Evolutionary conservation across 495 filamentous ascomycete species (phyloP), one percentile per base, ranked within the genome.

Genomic region (Aspergillus bertholletiae): DNA sequence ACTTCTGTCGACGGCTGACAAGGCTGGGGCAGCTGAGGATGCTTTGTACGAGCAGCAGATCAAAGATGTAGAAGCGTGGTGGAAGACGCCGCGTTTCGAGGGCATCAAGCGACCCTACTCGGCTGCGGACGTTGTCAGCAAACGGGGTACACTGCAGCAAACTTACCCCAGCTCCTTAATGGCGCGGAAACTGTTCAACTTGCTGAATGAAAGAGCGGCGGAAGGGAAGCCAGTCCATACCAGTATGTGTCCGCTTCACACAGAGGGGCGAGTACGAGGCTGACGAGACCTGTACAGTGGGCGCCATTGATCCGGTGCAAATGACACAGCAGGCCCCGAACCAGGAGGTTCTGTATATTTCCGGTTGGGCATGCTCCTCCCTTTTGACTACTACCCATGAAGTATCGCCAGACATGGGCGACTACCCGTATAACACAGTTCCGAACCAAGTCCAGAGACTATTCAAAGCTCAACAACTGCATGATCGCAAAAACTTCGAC

Each of bases 371-470:
- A 3, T 97, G 95, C 73, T 96, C 91, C 0, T 91, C 90, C 5
- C 80, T 96, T 12, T 76, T 98, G 21, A 97, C 95, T 0, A 87
- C 83, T 1, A 97, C 94, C 21, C 97, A 98, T 73, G 94, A 98
- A 68, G 94, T 98, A 4, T 96, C 90, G 1, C 87, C 94, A 6
- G 94, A 98, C 67, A 95, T 98, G 66, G 94, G 94, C 55, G 94
- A 98, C 67, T 98, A 98, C 70, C 94, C 94, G 2, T 98, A 98
- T 72, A 96, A 97, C 66, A 98, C 94, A 0, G 94, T 98, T 5
- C 94, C 94, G 15, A 98, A 97, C 71, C 94, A 98, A 71, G 94
- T 98, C 9, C 90, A 98, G 73, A 81, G 94, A 54, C 70, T 98
- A 53, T 90, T 93, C 75, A 97, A 97, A 73, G 95, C 94, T 5